Conservation (phyloP, 441 rosid genomes). For the Brassica balearica region DNA sequence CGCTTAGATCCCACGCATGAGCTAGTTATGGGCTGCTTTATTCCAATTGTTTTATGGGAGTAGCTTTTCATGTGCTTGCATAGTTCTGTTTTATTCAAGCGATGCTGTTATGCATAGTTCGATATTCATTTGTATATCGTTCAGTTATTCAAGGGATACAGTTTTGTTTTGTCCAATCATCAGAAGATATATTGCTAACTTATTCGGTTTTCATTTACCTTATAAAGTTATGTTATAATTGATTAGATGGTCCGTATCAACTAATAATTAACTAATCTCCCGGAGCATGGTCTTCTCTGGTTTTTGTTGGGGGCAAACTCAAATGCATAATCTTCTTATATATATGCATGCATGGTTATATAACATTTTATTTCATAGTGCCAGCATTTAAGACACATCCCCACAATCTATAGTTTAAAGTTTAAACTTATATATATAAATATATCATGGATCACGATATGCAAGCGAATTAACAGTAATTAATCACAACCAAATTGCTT, state of each 20-base stretch:
- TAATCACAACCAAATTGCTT: conserved; percentile 88
- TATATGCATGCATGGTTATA: background rate
- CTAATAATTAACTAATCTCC: too few relatives aligned
- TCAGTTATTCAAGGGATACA: background rate
- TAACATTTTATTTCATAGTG: background rate
- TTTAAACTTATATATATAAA: background rate
- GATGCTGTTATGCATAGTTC: background rate
- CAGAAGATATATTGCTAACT: background rate
- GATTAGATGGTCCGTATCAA: background rate
- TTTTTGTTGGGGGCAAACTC: background rate
- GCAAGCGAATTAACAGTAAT: conserved; percentile 18
- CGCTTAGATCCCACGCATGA: background rate
- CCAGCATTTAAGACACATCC: conserved; percentile 11
- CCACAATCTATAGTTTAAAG: conserved; percentile 16
- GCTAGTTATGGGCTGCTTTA: background rate
- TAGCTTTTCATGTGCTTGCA: background rate
- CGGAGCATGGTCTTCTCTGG: background rate
- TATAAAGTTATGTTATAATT: background rate
- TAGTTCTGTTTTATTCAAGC: background rate
- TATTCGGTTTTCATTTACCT: background rate
- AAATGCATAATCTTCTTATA: background rate
- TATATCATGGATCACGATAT: background rate
- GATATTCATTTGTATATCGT: background rate
- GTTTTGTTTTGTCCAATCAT: background rate
- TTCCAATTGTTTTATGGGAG: background rate